These are phyloP conservation scores for Cercospora canescens DNA, from an alignment of 2,329 filamentous ascomycete genomes.

Conservation along the genomic window DNA sequence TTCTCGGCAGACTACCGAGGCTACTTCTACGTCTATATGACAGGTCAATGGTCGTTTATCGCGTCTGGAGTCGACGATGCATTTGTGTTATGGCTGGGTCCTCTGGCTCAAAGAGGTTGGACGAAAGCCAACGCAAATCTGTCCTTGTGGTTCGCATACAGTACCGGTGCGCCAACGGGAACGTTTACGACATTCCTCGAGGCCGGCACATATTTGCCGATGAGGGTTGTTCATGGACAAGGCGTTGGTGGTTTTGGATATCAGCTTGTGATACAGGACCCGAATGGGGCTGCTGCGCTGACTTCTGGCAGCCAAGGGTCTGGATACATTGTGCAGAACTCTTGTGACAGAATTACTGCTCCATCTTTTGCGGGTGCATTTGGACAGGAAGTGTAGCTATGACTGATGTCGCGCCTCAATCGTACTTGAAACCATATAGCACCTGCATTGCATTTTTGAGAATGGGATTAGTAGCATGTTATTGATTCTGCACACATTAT, in stretches of 20 bases:
- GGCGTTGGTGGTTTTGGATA: slow-evolving; percentile 12
- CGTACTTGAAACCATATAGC: too few relatives aligned
- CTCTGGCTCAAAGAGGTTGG: slow-evolving; percentile 10
- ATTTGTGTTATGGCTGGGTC: slow-evolving; percentile 8
- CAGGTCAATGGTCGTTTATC: slow-evolving; percentile 13
- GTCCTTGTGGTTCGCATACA: slow-evolving; percentile 5
- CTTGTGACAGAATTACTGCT: slow-evolving; percentile 6
- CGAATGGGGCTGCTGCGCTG: slow-evolving; percentile 6
- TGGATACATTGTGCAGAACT: slow-evolving; percentile 5
- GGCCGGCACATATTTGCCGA: slow-evolving; percentile 10
- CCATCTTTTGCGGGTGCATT: neutral
- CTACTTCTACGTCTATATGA: slow-evolving; percentile 13
- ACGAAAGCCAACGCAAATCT: slow-evolving; percentile 15
- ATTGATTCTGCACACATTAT: neutral
- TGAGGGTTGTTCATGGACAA: slow-evolving; percentile 17
- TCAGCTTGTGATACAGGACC: slow-evolving; percentile 8
- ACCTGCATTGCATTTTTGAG: too few relatives aligned
- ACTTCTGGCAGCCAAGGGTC: neutral
- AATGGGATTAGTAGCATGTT: too few relatives aligned
- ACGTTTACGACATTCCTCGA: neutral
- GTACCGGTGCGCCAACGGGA: neutral
- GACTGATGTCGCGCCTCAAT: too few relatives aligned
- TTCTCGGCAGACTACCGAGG: slow-evolving; percentile 13
- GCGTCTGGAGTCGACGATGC: slow-evolving; percentile 12
- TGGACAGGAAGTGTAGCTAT: neutral